Base-by-base conservation (phyloP, 2,329 filamentous ascomycete genomes). In the Cladophialophora exuberans region DNA sequence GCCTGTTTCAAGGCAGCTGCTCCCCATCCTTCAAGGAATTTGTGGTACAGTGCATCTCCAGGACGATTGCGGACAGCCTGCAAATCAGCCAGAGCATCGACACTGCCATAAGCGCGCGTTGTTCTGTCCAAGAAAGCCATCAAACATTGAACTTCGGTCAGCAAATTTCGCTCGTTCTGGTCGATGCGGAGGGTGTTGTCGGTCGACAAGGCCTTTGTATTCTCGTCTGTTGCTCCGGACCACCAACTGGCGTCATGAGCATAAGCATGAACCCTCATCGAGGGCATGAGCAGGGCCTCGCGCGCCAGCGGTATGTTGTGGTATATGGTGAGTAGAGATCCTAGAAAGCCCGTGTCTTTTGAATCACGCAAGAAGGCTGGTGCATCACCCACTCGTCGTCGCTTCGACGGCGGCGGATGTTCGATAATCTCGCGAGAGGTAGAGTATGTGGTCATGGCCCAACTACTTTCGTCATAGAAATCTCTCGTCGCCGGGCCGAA, bases 111-210 rank as follows among this genome's bases (percentile, higher is more conserved):
- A 1, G 81, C 77, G 53, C 84, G 77, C 38, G 79, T 70, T 3
- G 83, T 83, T 3, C 67, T 69, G 62, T 84, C 81, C 43, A 86
- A 67, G 51, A 86, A 83, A 3, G 83, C 82, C 74, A 85, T 82
- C 42, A 86, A 64, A 10, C 84, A 76, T 65, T 87, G 84, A 30
- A 77, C 72, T 67, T 86, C 84, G 43, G 79, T 70, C 7, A 85
- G 67, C 15, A 84, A 69, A 38, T 79, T 74, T 39, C 52, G 50
- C 25, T 60, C 43, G 35, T 75, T 71, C 60, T 69, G 69, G 31
- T 73, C 67, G 17, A 64, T 66, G 30, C 71, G 67, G 3, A 66
- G 65, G 7, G 66, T 65, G 6, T 65, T 62, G 25, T 68, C 64
- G 13, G 75, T 64, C 46, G 78, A 74, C n/a, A 83, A 74, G 18